Percentiles rank a stretch among this genome's conserved stretches.
These are phyloP conservation scores for Globisporangium megalacanthum DNA, from an alignment of 352 stramenopile species.

Conservation along the genomic window DNA sequence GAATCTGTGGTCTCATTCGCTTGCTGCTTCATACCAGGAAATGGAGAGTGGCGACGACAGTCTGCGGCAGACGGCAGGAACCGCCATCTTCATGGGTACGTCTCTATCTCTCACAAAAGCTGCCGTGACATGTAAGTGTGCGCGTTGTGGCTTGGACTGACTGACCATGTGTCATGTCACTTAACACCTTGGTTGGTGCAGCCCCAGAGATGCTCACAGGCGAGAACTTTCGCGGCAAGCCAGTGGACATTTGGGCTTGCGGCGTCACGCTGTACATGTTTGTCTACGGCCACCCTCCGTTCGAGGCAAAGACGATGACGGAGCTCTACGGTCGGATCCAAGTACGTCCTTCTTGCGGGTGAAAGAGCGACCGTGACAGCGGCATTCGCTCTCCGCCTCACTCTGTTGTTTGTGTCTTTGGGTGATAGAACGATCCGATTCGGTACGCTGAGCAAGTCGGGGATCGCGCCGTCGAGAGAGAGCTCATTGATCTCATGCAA, in stretches of 20 bases:
- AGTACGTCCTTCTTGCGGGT: conserved; percentile 18
- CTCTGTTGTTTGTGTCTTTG: not conserved
- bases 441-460: conserved; percentile 36
- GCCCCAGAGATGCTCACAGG: conserved; percentile 78
- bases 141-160: not conserved
- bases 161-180: no score
- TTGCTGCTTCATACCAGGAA: conserved; percentile 25
- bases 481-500: conserved; percentile 60
- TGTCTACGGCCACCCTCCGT: conserved; percentile 91
- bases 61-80: conserved; percentile 68
- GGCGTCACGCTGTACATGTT: conserved; percentile 97
- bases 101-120: not conserved
- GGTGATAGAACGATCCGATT: conserved; percentile 52
- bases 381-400: not conserved
- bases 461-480: conserved; percentile 42
- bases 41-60: conserved; percentile 69
- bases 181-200: no score
- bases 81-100: conserved; percentile 68
- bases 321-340: conserved; percentile 92
- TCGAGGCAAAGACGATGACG: conserved; percentile 84
- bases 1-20: not conserved
- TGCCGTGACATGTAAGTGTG: no score
- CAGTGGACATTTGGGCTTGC: conserved; percentile 93
- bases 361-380: not conserved
- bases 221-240: conserved; percentile 68